These are phyloP conservation scores for Candida albicans DNA, from an alignment of 1,139 yeast species.

Conservation along the genomic window DNA sequence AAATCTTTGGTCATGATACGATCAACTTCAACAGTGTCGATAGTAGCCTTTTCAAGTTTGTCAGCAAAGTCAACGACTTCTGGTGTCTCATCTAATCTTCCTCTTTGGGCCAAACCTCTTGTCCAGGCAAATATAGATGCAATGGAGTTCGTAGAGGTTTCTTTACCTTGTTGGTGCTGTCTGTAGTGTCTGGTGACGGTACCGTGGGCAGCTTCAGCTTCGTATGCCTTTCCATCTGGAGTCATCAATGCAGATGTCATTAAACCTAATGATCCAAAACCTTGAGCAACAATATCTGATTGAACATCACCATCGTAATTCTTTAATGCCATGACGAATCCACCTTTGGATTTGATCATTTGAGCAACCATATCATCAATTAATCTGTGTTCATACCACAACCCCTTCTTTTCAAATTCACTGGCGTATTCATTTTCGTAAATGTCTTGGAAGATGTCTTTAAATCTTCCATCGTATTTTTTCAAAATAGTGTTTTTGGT, in stretches of 20 bases:
- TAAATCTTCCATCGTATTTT: slow-evolving; percentile 80
- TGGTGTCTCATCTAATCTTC: slow-evolving; percentile 69
- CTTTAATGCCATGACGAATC: slow-evolving; percentile 79
- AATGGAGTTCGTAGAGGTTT: slow-evolving; percentile 80
- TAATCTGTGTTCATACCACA: slow-evolving; percentile 78
- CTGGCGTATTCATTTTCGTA: slow-evolving; percentile 58
- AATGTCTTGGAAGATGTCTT: slow-evolving; percentile 71
- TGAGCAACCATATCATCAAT: slow-evolving; percentile 90
- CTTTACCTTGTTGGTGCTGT: slow-evolving; percentile 81
- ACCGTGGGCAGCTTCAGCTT: slow-evolving; percentile 86
- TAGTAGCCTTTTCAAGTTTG: slow-evolving; percentile 63
- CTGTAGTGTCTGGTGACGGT: slow-evolving; percentile 86
- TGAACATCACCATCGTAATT: slow-evolving; percentile 88
- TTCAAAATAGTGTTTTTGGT: slow-evolving; percentile 81
- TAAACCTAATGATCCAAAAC: slow-evolving; percentile 79
- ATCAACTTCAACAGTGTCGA: slow-evolving; percentile 70
- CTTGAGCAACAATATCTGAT: slow-evolving; percentile 84
- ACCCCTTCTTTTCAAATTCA: slow-evolving; percentile 62
- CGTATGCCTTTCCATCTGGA: slow-evolving; percentile 85
- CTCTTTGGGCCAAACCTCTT: slow-evolving; percentile 82
- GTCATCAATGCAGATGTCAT: slow-evolving; percentile 84
- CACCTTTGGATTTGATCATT: slow-evolving; percentile 83
- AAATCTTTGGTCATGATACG: slow-evolving; percentile 82
- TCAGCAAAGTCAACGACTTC: slow-evolving; percentile 70
- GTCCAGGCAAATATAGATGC: slow-evolving; percentile 87